phyloP scores from a whole-genome alignment of 2,329 filamentous ascomycete species.

The Calonectria leucothoes region DNA sequence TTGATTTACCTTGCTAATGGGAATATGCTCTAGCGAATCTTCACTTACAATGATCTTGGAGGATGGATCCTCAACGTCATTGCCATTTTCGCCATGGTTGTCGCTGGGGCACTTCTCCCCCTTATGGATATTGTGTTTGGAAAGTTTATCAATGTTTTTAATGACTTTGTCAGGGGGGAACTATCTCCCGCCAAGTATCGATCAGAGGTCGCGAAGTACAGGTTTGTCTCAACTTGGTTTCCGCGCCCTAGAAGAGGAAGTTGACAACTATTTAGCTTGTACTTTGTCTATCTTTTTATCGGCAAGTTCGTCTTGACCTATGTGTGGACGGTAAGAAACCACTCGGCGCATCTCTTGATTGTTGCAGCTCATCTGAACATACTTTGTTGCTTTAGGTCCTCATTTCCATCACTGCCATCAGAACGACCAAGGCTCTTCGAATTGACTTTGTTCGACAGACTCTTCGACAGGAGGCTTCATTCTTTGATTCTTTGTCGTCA shows the following conservation, averaged over 20 bases:
- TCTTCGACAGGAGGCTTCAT: conserved; percentile 64
- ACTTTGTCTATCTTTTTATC: conserved; percentile 69
- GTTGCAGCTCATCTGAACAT: not conserved
- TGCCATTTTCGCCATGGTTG: conserved; percentile 51
- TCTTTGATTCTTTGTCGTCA: conserved; percentile 61
- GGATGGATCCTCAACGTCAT: conserved; percentile 52
- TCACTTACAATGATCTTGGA: conserved; percentile 51
- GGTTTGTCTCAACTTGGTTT: conserved; percentile 38
- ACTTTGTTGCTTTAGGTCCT: conserved; percentile 42
- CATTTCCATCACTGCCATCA: conserved; percentile 52
- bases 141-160: conserved; percentile 65
- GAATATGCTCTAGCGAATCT: conserved; percentile 45
- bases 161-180: conserved; percentile 61
- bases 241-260: not conserved
- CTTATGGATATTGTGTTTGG: conserved; percentile 72
- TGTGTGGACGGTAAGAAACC: conserved; percentile 60
- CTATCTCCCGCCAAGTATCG: conserved; percentile 60
- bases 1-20: not conserved
- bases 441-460: conserved; percentile 52
- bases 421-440: conserved; percentile 50
- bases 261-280: conserved; percentile 52
- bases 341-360: not conserved
- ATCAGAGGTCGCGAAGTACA: conserved; percentile 58
- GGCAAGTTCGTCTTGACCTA: conserved; percentile 66
- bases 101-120: conserved; percentile 55